Percentiles rank a stretch among this genome's conserved stretches.
Conservation (phyloP, 805 yeast genomes). For the Wickerhamomyces mucosus region DNA sequence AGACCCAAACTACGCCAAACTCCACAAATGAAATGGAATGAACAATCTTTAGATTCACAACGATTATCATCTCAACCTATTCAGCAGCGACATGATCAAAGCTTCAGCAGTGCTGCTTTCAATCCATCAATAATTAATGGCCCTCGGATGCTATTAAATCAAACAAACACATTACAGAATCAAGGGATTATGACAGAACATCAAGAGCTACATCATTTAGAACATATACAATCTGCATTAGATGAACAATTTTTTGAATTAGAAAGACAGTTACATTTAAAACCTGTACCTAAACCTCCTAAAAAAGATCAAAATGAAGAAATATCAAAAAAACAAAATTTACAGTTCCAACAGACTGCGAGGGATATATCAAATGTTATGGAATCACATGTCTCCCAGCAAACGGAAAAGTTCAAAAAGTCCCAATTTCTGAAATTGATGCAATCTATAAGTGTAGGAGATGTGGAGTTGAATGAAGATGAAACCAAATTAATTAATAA, state of each 20-base stretch:
- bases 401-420: conserved; percentile 15
- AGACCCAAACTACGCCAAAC: conserved; percentile 6
- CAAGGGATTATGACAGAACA: conserved; percentile 15
- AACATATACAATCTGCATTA: conserved; percentile 9
- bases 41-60: conserved; percentile 8
- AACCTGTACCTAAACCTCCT: conserved; percentile 3
- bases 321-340: conserved; percentile 5
- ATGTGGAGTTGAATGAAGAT: conserved; percentile 15
- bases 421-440: conserved; percentile 19
- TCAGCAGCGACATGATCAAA: not conserved
- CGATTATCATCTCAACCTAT: not conserved
- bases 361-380: conserved; percentile 18
- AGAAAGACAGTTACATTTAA: conserved; percentile 10
- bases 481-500: conserved; percentile 17
- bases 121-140: conserved; percentile 5
- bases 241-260: conserved; percentile 8
- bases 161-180: conserved; percentile 4
- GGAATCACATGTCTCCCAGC: conserved; percentile 5
- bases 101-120: conserved; percentile 2
- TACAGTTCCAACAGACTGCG: conserved; percentile 18
- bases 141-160: conserved; percentile 7
- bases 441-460: conserved; percentile 16
- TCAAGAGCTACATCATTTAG: conserved; percentile 11
- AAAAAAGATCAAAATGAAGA: conserved; percentile 1
- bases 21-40: conserved; percentile 9